A percentile compares a stretch with the other conserved stretches of the same genome.
phyloP scores from a whole-genome alignment of 2,329 filamentous ascomycete genomes.

The Exophiala lecanii-corni region DNA sequence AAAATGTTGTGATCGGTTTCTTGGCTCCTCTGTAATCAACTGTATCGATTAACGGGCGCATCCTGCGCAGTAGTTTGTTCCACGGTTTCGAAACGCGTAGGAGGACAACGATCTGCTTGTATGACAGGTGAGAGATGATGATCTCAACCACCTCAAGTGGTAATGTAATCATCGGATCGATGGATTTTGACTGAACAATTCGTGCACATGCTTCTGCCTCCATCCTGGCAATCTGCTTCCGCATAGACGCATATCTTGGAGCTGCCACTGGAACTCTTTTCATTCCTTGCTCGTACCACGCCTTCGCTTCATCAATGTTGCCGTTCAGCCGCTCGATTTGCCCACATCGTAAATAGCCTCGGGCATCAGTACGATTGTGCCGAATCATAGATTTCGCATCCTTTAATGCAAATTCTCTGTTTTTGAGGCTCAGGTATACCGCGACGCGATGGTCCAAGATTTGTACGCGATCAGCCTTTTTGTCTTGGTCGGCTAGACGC shows the following conservation, averaged over 20 bases:
- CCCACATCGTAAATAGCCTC: constrained; percentile 55
- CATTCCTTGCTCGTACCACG: constrained; percentile 56
- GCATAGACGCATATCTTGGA: constrained; percentile 20
- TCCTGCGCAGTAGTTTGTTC: constrained; percentile 47
- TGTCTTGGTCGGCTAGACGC: background rate
- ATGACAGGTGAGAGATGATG: constrained; percentile 49
- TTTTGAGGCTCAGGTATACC: constrained; percentile 43
- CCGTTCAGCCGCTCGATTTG: constrained; percentile 43
- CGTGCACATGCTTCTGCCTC: constrained; percentile 42
- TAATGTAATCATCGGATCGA: constrained; percentile 49
- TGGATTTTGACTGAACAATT: constrained; percentile 27
- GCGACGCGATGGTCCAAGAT: constrained; percentile 34
- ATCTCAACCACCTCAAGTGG: constrained; percentile 52
- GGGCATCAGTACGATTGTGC: constrained; percentile 46
- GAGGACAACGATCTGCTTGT: constrained; percentile 47
- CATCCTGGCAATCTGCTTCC: constrained; percentile 28
- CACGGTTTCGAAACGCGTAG: constrained; percentile 54
- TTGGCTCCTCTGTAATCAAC: constrained; percentile 49
- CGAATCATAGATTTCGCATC: constrained; percentile 57
- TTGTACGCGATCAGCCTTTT: constrained; percentile 26
- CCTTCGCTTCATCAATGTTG: constrained; percentile 50
- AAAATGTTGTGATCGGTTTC: constrained; percentile 35
- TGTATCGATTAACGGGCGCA: constrained; percentile 46
- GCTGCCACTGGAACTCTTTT: constrained; percentile 43
- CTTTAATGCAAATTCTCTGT: constrained; percentile 48